Evolutionary conservation across 2,329 filamentous ascomycete genomes (phyloP).

Genomic region (Aspergillus sp.): DNA sequence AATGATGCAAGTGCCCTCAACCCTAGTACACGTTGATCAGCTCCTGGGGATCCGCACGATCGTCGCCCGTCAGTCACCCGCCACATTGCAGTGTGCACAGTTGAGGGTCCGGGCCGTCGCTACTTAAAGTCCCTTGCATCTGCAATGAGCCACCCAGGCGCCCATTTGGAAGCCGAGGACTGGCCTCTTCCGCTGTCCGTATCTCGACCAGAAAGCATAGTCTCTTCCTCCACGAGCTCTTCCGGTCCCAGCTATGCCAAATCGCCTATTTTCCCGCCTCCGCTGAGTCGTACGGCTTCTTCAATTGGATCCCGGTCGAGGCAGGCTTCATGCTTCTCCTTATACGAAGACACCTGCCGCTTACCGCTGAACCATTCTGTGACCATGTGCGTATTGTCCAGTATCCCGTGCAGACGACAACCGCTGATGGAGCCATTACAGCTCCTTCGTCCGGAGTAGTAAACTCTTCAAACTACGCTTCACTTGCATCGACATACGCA

Average conservation of each 20-base stretch:
- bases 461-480: conserved; percentile 46
- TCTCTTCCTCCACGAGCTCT: conserved; percentile 29
- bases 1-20: conserved; percentile 15
- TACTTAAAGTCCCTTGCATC: neutral
- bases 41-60: conserved; percentile 26
- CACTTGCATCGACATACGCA: conserved; percentile 42
- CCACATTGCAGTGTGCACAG: neutral
- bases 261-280: conserved; percentile 23
- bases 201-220: conserved; percentile 25
- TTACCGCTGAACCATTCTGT: conserved; percentile 34
- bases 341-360: conserved; percentile 35
- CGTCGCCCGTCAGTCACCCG: conserved; percentile 11
- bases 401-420: neutral
- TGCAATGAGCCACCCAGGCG: conserved; percentile 19
- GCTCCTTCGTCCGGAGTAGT: conserved; percentile 42
- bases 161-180: conserved; percentile 25
- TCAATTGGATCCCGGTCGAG: conserved; percentile 29
- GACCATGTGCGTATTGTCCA: conserved; percentile 33
- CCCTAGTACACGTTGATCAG: conserved; percentile 16
- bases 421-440: conserved; percentile 15
- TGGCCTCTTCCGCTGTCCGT: conserved; percentile 30
- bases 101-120: neutral
- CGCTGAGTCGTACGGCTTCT: conserved; percentile 27
- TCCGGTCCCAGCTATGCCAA: conserved; percentile 32
- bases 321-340: conserved; percentile 31